Percentiles rank a stretch among this genome's conserved stretches.
Evolutionary conservation across 805 yeast genomes (phyloP).

Genomic region (Kuraishia cidri): DNA sequence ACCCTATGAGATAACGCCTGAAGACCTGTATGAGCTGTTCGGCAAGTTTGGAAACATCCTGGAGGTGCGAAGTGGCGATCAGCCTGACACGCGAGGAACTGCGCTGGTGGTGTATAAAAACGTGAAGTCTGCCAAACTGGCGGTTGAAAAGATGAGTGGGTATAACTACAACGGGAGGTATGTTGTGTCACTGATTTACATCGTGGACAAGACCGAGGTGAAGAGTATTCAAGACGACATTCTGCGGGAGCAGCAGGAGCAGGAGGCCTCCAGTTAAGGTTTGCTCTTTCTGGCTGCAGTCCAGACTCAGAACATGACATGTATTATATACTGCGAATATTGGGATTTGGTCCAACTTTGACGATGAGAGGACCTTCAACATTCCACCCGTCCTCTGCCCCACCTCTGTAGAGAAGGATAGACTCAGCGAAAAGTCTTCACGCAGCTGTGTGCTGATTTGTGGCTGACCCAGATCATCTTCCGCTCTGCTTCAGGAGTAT

Average conservation of each 20-base stretch:
- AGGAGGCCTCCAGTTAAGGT: too few species aligned
- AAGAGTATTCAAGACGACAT: conserved; percentile 8
- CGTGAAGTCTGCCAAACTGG: conserved; percentile 34
- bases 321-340: too few species aligned
- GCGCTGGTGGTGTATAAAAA: conserved; percentile 47
- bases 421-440: too few species aligned
- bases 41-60: conserved; percentile 47
- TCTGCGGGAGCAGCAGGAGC: conserved; percentile 1
- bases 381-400: too few species aligned
- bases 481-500: too few species aligned
- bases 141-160: conserved; percentile 49
- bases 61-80: conserved; percentile 39
- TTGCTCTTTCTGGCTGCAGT: too few species aligned
- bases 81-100: conserved; percentile 34
- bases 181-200: conserved; percentile 39
- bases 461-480: too few species aligned
- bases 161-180: conserved; percentile 51
- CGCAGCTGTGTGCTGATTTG: too few species aligned
- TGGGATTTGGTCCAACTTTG: too few species aligned
- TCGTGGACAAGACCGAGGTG: conserved; percentile 28
- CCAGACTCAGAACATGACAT: too few species aligned
- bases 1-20: conserved; percentile 38
- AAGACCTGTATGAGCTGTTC: conserved; percentile 40
- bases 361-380: too few species aligned
- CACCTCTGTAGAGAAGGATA: too few species aligned